Conservation (phyloP, 495 filamentous ascomycete species). For the Aspergillus olivimuriae region DNA sequence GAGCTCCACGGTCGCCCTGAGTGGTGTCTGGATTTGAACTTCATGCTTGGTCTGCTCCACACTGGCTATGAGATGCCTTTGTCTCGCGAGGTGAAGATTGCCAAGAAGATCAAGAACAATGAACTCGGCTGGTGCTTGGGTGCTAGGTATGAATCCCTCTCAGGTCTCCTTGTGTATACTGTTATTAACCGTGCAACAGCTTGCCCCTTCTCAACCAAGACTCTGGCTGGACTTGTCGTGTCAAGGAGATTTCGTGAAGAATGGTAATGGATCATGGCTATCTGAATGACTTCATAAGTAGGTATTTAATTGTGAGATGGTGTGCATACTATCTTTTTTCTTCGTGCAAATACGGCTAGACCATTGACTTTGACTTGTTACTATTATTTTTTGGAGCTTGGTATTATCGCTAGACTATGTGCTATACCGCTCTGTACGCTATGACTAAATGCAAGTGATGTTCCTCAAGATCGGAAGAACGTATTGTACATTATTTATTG, state of each 20-base stretch:
- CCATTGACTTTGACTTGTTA: constrained; percentile 9
- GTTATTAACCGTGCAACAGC: constrained; percentile 40
- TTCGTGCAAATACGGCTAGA: constrained; percentile 22
- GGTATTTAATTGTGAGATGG: constrained; percentile 3
- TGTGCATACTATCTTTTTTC: constrained; percentile 7
- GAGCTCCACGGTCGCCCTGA: constrained; percentile 78
- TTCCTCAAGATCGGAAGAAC: too few relatives aligned
- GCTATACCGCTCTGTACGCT: constrained; percentile 3
- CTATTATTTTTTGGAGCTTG: background rate
- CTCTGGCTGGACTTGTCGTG: constrained; percentile 69
- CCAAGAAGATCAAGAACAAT: constrained; percentile 96
- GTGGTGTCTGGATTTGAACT: constrained; percentile 90
- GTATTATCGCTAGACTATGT: constrained; percentile 3
- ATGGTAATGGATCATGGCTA: constrained; percentile 15
- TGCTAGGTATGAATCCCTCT: constrained; percentile 62
- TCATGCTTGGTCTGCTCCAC: constrained; percentile 86
- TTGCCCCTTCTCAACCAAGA: constrained; percentile 67
- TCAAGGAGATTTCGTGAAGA: constrained; percentile 57
- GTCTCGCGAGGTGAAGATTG: constrained; percentile 90
- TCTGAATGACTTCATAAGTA: constrained; percentile 11
- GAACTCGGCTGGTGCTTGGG: constrained; percentile 98
- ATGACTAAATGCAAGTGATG: constrained; percentile 7
- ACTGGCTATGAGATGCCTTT: constrained; percentile 98
- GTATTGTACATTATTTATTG: too few relatives aligned
- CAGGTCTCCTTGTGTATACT: background rate